Percentiles rank a stretch among this genome's conserved stretches.
These are phyloP conservation scores for Vigna angularis DNA, from an alignment of 306 rosid genomes.

Conservation along the genomic window DNA sequence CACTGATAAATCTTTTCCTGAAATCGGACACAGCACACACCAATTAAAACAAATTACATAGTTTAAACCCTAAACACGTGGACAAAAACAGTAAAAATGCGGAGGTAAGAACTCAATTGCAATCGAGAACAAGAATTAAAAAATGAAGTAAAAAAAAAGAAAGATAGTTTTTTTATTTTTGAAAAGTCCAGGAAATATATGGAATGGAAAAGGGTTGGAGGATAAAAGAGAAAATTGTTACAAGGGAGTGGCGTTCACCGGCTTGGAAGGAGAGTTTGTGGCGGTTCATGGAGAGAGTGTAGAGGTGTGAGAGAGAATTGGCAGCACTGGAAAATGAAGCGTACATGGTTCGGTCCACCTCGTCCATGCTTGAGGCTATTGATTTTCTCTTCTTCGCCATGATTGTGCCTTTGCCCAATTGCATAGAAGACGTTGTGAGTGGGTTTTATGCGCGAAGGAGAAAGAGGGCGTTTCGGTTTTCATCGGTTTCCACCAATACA, in stretches of 20 bases:
- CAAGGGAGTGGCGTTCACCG: conserved; percentile 66
- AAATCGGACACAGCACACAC: conserved; percentile 30
- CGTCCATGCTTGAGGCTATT: conserved; percentile 54
- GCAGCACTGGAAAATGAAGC: conserved; percentile 59
- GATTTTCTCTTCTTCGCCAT: conserved; percentile 71
- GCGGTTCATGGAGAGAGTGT: conserved; percentile 60
- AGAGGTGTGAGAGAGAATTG: conserved; percentile 60
- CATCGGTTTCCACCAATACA: neutral
- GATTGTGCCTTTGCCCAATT: neutral
- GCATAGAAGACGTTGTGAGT: neutral
- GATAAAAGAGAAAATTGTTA: neutral
- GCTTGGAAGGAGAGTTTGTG: conserved; percentile 65
- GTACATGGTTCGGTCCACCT: conserved; percentile 66
- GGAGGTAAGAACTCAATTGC: neutral
- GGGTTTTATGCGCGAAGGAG: conserved; percentile 8
- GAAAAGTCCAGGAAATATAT: neutral
- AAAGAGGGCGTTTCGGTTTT: neutral
- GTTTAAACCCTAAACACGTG: neutral
- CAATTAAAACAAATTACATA: conserved; percentile 12
- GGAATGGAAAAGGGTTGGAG: neutral
- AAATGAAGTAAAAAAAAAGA: neutral
- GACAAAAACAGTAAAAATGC: neutral
- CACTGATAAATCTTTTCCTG: conserved; percentile 90
- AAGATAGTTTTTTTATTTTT: neutral
- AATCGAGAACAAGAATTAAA: neutral